Base-by-base conservation (phyloP, 805 yeast genomes). In the Isabelozyma pseudorhagii region DNA sequence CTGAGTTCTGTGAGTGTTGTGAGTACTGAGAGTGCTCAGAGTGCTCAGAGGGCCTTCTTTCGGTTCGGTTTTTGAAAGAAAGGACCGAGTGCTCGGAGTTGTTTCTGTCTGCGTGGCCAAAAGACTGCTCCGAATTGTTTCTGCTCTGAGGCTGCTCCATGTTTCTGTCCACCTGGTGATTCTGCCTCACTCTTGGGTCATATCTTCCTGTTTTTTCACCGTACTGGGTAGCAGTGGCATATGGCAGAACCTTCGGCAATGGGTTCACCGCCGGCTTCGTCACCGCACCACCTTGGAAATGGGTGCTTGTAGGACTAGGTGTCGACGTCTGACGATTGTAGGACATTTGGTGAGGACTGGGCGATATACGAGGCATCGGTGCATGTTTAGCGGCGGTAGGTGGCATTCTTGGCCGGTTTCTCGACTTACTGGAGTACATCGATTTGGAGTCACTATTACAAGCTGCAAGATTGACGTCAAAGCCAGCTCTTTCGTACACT, bases 401-500 rank as follows among this genome's bases (percentile, higher is more conserved):
- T 36, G 48, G 44, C 13, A 38, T 18, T 10, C 39, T 18, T 34
- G 34, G 28, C 31, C 39, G 5, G 17, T 29, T 15, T 17, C 18
- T 28, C 17, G 42, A 28, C 13, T 10, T 31, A n/a, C 13, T 21
- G 25, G 28, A 13, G n/a, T n/a, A 28, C 38, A 38, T 8, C 7
- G 38, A 28, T 41, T 15, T 18, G 42, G 41, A 11, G 40, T 43
- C 40, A 36, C 43, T 31, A 9, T 38, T 11, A 17, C 14, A 10
- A 36, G 49, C 52, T n/a, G 53, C 56, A 39, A 49, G 53, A 45
- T 61, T 60, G 29, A 74, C 72, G 40, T 87, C 94, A 58, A 88
- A 88, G 0, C 96, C 96, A 0, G 94, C 94, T 55, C 94, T 69
- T 62, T 88, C 94, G 65, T 86, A 82, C 2, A 87, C 94, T 1